phyloP scores from a whole-genome alignment of 1,284 basidiomycete species.

The Moesziomyces antarcticus region DNA sequence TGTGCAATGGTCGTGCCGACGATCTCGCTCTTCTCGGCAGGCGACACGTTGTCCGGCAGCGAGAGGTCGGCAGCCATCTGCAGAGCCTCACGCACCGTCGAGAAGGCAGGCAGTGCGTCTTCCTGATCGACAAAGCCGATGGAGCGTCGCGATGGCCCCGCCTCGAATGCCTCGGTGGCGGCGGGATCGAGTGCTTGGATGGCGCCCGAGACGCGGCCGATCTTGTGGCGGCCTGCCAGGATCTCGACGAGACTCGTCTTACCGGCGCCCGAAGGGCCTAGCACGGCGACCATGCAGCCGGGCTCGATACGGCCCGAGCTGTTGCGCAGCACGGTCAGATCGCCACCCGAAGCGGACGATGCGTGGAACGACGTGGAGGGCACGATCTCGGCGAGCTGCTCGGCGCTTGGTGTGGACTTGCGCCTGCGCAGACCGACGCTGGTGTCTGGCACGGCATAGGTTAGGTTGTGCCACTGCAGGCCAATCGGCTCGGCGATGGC shows the following conservation, averaged over 20 bases:
- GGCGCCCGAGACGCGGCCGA: conserved; percentile 35
- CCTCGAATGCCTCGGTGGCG: background rate
- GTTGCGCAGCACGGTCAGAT: conserved; percentile 18
- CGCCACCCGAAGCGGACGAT: background rate
- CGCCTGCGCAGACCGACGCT: conserved; percentile 8
- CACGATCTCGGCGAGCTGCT: background rate
- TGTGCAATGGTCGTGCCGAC: conserved; percentile 35
- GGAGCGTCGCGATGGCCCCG: conserved; percentile 8
- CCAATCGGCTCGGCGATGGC: conserved; percentile 34
- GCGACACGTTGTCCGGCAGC: conserved; percentile 47
- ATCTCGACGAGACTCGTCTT: conserved; percentile 60
- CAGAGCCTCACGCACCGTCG: conserved; percentile 57
- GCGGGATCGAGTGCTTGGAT: conserved; percentile 26
- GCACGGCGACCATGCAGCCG: conserved; percentile 51
- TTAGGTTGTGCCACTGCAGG: conserved; percentile 46
- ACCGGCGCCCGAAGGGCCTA: conserved; percentile 58
- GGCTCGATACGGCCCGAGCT: conserved; percentile 46
- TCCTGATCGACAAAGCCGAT: conserved; percentile 60
- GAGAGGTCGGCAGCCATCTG: conserved; percentile 54
- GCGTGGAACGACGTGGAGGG: conserved; percentile 16
- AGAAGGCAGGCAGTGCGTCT: conserved; percentile 50
- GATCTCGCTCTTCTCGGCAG: conserved; percentile 32
- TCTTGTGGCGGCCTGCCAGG: conserved; percentile 52
- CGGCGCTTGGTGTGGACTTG: conserved; percentile 1
- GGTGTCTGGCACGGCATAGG: conserved; percentile 28